Evolutionary conservation across 768 basidiomycete genomes (phyloP), one percentile per base, ranked within the genome.

Genomic region (Podaxis sp.): DNA sequence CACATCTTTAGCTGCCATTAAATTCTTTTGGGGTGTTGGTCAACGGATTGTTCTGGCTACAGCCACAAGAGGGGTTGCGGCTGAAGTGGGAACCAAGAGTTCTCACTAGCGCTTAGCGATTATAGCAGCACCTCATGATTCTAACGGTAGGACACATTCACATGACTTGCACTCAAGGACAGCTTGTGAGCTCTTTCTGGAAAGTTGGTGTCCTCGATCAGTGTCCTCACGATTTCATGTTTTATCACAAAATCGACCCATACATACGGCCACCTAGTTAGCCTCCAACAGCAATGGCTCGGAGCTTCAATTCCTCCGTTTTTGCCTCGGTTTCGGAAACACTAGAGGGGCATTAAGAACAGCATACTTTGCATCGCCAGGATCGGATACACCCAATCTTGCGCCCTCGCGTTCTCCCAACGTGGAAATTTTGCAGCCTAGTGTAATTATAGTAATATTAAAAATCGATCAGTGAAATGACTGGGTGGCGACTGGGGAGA

Each of bases 371-470:
- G 79, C 79, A 38, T 82, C 82, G 2, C 82, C 84, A 35, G 77
- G 80, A 50, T 87, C 80, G 0, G 88, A 79, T 18, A 94, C 73
- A 9, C 91, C 90, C 38, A 90, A 77, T 62, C 81, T 78, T 61
- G 86, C 84, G 5, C 93, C 79, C 63, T 95, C 91, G 14, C 79
- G 78, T 6, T 81, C 74, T 2, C 77, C 73, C 23, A 90, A 72
- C 48, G 82, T 77, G 50, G 76, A 76, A 48, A 93, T 76, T 62
- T 85, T 87, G 73, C 94, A 96, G 32, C 95, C 93, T 85, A 64
- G 32, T 51, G 27, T 51, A 52, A 48, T 23, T 11, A 35, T 44
- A 35, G 61, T 21, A 44, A 55, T 25, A 32, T 32, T 32, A 32
- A 64, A 23, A 58, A 84, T 86, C 88, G 14, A 94, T 58, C 35